phyloP scores from a whole-genome alignment of 768 basidiomycete species.

The Boletellus emodensis region DNA sequence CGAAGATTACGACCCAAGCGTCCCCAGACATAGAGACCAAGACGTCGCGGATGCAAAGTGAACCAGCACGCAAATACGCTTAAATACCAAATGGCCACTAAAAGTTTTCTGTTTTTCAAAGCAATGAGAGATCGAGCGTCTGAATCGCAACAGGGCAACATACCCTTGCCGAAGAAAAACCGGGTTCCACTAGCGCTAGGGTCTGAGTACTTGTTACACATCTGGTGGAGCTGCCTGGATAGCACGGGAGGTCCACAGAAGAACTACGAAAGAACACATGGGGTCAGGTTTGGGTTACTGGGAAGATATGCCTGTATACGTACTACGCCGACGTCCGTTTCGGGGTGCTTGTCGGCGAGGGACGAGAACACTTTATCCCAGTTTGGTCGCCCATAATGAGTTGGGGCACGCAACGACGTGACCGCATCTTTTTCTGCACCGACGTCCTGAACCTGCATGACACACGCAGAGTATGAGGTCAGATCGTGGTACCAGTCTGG shows the following conservation, averaged over 20 bases:
- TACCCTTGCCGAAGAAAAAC: constrained; percentile 91
- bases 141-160: constrained; percentile 16
- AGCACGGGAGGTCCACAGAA: constrained; percentile 83
- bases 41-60: neutral
- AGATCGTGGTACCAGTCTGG: constrained; percentile 1
- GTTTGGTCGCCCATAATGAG: constrained; percentile 89
- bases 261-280: constrained; percentile 39
- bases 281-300: neutral
- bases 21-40: neutral
- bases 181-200: constrained; percentile 67
- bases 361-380: constrained; percentile 73
- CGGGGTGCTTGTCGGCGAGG: constrained; percentile 77
- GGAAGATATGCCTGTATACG: neutral
- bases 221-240: constrained; percentile 66
- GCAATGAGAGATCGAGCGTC: constrained; percentile 2
- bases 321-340: constrained; percentile 88
- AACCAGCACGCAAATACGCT: constrained; percentile 20
- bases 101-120: constrained; percentile 20
- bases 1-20: neutral
- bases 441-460: constrained; percentile 70
- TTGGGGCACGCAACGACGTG: constrained; percentile 83
- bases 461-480: neutral
- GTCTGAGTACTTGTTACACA: constrained; percentile 82
- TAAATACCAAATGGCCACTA: neutral
- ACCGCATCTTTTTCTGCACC: constrained; percentile 92